phyloP scores from a whole-genome alignment of 2,329 filamentous ascomycete species.

The Aschersonia sp. region DNA sequence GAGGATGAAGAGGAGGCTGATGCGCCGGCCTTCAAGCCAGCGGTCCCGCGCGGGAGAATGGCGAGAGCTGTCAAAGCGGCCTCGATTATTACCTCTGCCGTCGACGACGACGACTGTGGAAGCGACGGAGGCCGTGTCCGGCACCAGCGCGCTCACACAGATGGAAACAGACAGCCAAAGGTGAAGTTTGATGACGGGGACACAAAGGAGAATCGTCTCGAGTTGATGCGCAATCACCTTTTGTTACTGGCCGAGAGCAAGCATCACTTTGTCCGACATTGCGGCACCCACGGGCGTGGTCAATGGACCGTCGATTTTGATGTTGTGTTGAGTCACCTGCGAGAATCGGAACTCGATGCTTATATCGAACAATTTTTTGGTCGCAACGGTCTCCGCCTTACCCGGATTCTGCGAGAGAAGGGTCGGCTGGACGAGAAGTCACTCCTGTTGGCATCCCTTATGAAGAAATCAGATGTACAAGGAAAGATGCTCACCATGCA shows the following conservation, averaged over 20 bases:
- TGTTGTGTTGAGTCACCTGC: constrained; percentile 54
- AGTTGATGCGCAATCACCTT: constrained; percentile 59
- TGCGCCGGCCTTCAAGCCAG: not conserved
- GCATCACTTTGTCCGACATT: constrained; percentile 53
- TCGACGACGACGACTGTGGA: constrained; percentile 15
- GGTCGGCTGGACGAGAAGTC: constrained; percentile 94
- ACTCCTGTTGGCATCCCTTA: constrained; percentile 64
- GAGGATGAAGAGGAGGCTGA: constrained; percentile 18
- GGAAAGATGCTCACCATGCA: constrained; percentile 77
- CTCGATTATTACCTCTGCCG: not conserved
- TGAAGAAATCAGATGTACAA: constrained; percentile 75
- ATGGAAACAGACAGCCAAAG: constrained; percentile 22
- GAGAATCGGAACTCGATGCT: constrained; percentile 67
- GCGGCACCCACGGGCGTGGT: constrained; percentile 45
- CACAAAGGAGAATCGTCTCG: constrained; percentile 30
- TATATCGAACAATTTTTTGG: constrained; percentile 69
- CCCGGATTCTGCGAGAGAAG: constrained; percentile 70
- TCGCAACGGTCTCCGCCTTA: constrained; percentile 62
- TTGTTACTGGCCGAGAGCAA: constrained; percentile 56
- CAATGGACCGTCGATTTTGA: constrained; percentile 79
- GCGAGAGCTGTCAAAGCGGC: constrained; percentile 3
- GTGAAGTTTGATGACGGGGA: constrained; percentile 38
- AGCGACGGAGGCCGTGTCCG: constrained; percentile 11
- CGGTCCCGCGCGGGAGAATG: constrained; percentile 3
- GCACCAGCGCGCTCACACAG: constrained; percentile 14